phyloP scores from a whole-genome alignment of 176 grass and related monocot species.

The maize (Zea mays) region Zm-B73-REFERENCE-NAM-5.0 NC_050098.1:225035001-225035500 shows the following conservation, averaged over 20 bases:
- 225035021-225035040: conserved; percentile 36
- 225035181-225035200: conserved; percentile 16
- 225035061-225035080: neutral
- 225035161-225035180: neutral
- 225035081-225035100: conserved; percentile 29
- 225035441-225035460: conserved; percentile 13
- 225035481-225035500: conserved; percentile 36
- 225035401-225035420: conserved; percentile 77
- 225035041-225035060: conserved; percentile 33
- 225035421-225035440: conserved; percentile 53
- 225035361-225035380: conserved; percentile 50
- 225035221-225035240: neutral
- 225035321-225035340: conserved; percentile 9
- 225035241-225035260: conserved; percentile 1
- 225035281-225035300: conserved; percentile 16
- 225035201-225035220: conserved; percentile 4
- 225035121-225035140: conserved; percentile 26
- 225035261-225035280: conserved; percentile 13
- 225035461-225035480: conserved; percentile 19
- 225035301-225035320: conserved; percentile 29
- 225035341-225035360: conserved; percentile 33
- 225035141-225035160: conserved; percentile 7
- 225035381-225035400: conserved; percentile 62
- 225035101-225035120: neutral
- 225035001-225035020: conserved; percentile 50